Base-by-base conservation (phyloP, 2,329 filamentous ascomycete genomes). In the Metarhizium robertsii region DNA sequence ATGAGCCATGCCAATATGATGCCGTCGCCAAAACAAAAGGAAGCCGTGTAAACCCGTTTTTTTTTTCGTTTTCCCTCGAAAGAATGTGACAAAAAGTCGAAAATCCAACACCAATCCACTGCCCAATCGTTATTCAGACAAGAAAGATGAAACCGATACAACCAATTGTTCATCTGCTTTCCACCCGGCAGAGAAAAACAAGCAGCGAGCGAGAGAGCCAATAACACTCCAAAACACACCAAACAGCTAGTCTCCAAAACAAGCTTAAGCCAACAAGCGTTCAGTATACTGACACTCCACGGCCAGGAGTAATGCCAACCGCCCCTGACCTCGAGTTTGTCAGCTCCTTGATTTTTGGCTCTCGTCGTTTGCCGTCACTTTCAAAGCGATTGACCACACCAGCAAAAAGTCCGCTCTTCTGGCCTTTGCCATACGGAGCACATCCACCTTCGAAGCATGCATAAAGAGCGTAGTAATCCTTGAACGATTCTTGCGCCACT, bases 401-500 rank as follows among this genome's bases (percentile, higher is more conserved):
- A 18, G 36, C 52, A 13, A 56, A 16, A 18, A 48, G 30, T 38
- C 38, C 53, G 5, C 38, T 56, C 47, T 60, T 64, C 11, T 54
- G 60, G n/a, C 40, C 47, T 29, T 46, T 51, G 11, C 11, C 62
- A 40, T 66, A 60, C 67, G 25, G 25, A 25, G 25, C 4, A 4
- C 4, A 4, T 25, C 25, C 25, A 25, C 25, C 25, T 25, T 25
- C 25, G 4, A 25, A 25, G 25, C 25, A 25, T 25, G 25, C 25
- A 25, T 25, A 25, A 25, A 25, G 25, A 25, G 25, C 25, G 4
- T 25, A 25, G 25, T 25, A 25, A 25, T 25, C 25, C 25, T 25
- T 25, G 2, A 84, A 65, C 36, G 79, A 73, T 5, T 66, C 61
- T n/a, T 67, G 72, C 1, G 81, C 79, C 51, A 78, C 76, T 2